Evolutionary conservation across 2,329 filamentous ascomycete species (phyloP).

Genomic region (Phaeomoniella chlamydospora): DNA sequence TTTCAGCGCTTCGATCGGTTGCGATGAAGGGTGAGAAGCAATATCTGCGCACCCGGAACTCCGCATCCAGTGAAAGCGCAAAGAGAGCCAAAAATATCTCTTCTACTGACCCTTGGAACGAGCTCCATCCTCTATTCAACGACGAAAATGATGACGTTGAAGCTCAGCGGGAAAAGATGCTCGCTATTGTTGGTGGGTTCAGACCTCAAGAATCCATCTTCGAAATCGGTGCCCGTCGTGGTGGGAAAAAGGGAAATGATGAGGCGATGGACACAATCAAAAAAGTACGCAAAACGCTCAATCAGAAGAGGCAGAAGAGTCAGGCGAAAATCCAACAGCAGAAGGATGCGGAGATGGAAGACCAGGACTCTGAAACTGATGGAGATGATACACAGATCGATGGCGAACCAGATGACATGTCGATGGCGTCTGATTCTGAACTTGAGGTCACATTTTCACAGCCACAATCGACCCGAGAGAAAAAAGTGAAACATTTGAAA

Average conservation of each 20-base stretch:
- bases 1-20: constrained; percentile 56
- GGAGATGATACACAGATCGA: constrained; percentile 20
- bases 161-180: constrained; percentile 66
- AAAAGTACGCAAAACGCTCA: constrained; percentile 24
- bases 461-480: constrained; percentile 29
- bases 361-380: constrained; percentile 17
- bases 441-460: constrained; percentile 59
- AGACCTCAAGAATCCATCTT: constrained; percentile 92
- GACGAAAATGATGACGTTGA: constrained; percentile 51
- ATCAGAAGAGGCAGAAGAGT: constrained; percentile 24
- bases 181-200: constrained; percentile 78
- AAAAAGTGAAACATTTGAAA: constrained; percentile 36
- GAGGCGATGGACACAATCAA: constrained; percentile 40
- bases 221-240: constrained; percentile 68
- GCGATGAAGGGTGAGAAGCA: constrained; percentile 82
- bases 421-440: constrained; percentile 45
- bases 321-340: constrained; percentile 15
- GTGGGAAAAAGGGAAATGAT: constrained; percentile 57
- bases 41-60: constrained; percentile 78
- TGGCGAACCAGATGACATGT: constrained; percentile 31
- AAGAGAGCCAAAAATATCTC: constrained; percentile 72
- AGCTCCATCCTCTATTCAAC: constrained; percentile 70
- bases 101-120: constrained; percentile 52
- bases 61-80: constrained; percentile 79
- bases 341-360: constrained; percentile 13